Base-by-base conservation (phyloP, 805 yeast species). In the Cyberlindnera xylosilytica region DNA sequence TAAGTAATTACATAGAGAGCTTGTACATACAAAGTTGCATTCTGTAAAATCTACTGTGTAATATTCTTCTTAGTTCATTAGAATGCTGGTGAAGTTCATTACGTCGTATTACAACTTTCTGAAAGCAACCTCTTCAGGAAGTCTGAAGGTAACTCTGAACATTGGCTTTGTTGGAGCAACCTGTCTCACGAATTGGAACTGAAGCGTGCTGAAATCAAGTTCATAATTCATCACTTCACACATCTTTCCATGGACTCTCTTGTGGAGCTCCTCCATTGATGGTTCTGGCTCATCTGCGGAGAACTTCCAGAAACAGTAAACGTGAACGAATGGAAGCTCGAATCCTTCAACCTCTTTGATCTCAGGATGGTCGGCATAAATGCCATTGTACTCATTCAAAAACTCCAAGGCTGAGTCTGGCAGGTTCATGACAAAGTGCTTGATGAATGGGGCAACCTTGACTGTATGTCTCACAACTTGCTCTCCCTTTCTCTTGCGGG, bases 121-220 rank as follows among this genome's bases (percentile, higher is more conserved):
- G 40, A 81, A 81, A 7, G 85, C 87, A 40, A 83, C 79, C 44
- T 73, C 78, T 51, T 70, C 72, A 0, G 95, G 95, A 24, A 93
- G 70, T 54, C 63, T 62, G 63, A 90, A 90, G 6, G 89, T 71
- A 4, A 88, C 85, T 64, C 97, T 88, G 60, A 78, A 90, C 99
- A 93, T 93, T 26, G 91, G 91, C 59, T 93, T 93, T 6, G 97
- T 87, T 4, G 99, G 99, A 1, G 99, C 91, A 7, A 93, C 99
- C 60, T 81, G 83, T 59, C 99, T 79, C 9, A 93, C 99, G 50
- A 83, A 67, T 57, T 91, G 98, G 64, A 91, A 85, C 0, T 64
- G 57, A 29, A 85, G 63, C 0, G 66, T 59, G 4, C 70, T 70
- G 12, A 78, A 66, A 0, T 78, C 73, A 13, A 68, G 50, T 0